Evolutionary conservation across 495 filamentous ascomycete genomes (phyloP).

Genomic region (Podospora didyma): DNA sequence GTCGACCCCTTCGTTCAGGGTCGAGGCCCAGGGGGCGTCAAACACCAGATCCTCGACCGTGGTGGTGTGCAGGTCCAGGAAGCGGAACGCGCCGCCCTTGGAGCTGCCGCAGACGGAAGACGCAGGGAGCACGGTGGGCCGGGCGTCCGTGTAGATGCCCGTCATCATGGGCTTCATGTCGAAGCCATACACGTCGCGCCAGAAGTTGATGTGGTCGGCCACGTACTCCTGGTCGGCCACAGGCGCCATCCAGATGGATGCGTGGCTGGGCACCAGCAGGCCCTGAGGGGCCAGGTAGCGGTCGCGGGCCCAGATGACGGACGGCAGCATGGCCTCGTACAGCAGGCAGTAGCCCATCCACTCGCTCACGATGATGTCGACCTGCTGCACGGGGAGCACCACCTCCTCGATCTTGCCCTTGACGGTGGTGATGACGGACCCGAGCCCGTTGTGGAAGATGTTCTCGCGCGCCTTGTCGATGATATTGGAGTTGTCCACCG

Average conservation of each 20-base stretch:
- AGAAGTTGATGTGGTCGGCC: conserved; percentile 87
- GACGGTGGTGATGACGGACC: conserved; percentile 79
- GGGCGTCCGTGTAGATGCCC: conserved; percentile 76
- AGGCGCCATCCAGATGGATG: conserved; percentile 82
- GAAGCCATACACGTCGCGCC: conserved; percentile 98
- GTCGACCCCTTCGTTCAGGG: conserved; percentile 33
- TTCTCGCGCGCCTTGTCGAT: conserved; percentile 93
- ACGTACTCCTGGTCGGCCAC: conserved; percentile 87
- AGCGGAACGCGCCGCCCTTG: conserved; percentile 54
- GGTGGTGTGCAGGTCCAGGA: conserved; percentile 79
- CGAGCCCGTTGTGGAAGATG: conserved; percentile 78
- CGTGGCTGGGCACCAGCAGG: conserved; percentile 87
- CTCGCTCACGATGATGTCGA: conserved; percentile 98
- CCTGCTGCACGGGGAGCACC: conserved; percentile 75
- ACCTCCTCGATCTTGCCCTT: conserved; percentile 98
- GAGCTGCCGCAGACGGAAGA: conserved; percentile 66
- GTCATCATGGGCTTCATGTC: conserved; percentile 87
- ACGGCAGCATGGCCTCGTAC: conserved; percentile 98
- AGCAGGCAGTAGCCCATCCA: conserved; percentile 99
- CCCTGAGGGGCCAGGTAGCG: conserved; percentile 82
- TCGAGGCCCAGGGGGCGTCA: conserved; percentile 55
- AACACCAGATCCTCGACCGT: conserved; percentile 72
- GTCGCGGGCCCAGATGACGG: conserved; percentile 91
- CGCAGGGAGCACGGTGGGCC: conserved; percentile 77
- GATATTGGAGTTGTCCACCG: conserved; percentile 96